Evolutionary conservation across 108 stramenopile genomes (phyloP), one percentile per base, ranked within the genome.

Genomic region (Stephanodiscus triporus): DNA sequence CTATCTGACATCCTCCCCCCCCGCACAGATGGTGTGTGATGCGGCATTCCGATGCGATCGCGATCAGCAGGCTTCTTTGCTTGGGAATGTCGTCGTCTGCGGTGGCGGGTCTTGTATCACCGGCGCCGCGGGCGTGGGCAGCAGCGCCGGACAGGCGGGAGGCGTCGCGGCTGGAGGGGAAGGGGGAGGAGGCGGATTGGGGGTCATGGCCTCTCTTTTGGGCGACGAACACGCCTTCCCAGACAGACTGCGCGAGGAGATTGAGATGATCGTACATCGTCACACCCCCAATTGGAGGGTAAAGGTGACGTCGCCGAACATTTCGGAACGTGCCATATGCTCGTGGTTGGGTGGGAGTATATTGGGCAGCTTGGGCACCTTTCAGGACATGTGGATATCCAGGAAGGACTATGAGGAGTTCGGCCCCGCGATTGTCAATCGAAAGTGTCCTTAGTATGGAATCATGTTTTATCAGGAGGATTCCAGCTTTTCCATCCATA

Each of bases 361-460:
- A 56, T 66, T 99, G 62, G 97, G 94, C n/a, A 97, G 97, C 64
- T 78, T 99, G 62, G 95, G 97, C 17, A 96, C 92, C 22, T 99
- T 99, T 86, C 90, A 96, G 85, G 94, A 95, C 50, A 97, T 98
- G 93, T 99, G 97, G 97, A 91, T 98, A 30, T 92, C 95, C 4
- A 93, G 87, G 66, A 76, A 76, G 24, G 97, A 99, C 62, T 99
- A 97, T 69, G 95, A 97, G 63, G 99, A 99, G 82, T 91, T 90
- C 73, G 98, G 98, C 0, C 71, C 94, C 34, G 84, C 88, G 23
- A 95, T 96, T 84, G 93, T 98, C 51, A 92, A 97, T 84, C 86
- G 93, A 53, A 98, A 97, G 72, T 98, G 97, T 80, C 96, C 96
- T 19, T 98, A 86, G 73, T 23, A 30, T 51, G 20, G 19, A 19